These are phyloP conservation scores for Drechslerella dactyloides DNA, from an alignment of 2,329 filamentous ascomycete species.

Conservation along the genomic window DNA sequence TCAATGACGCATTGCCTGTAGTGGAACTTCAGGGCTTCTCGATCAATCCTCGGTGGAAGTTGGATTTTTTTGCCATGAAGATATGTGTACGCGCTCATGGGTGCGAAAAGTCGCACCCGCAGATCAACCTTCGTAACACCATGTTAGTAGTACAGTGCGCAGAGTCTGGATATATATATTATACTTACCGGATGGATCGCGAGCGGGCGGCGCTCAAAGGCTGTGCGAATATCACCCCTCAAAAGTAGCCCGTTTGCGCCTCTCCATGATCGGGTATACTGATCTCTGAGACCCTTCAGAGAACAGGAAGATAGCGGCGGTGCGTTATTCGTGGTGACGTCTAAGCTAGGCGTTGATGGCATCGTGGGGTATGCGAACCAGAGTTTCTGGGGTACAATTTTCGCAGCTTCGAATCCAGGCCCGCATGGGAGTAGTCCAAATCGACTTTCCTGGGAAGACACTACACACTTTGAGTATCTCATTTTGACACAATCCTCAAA, in stretches of 20 bases:
- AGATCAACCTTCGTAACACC: neutral
- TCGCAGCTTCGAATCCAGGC: neutral
- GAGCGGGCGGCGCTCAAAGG: neutral
- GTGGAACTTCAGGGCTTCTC: neutral
- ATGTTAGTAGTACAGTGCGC: too few relatives aligned
- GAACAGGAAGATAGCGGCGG: neutral
- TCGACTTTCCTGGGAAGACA: neutral
- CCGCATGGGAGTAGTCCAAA: neutral
- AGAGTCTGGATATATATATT: neutral
- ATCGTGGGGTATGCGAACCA: neutral
- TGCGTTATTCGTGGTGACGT: neutral
- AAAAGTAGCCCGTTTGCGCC: neutral
- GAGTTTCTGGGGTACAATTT: neutral
- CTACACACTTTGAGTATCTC: neutral
- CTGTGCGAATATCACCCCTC: neutral
- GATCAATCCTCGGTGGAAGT: neutral
- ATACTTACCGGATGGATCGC: neutral
- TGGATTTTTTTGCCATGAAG: neutral
- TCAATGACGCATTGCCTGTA: neutral
- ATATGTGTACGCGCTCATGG: neutral
- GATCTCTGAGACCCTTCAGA: neutral
- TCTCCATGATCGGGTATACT: neutral
- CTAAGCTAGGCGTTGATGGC: neutral
- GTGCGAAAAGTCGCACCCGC: neutral
- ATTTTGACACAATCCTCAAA: neutral